Conservation (phyloP, 768 basidiomycete species). For the Lactarius pseudohatsudake region DNA sequence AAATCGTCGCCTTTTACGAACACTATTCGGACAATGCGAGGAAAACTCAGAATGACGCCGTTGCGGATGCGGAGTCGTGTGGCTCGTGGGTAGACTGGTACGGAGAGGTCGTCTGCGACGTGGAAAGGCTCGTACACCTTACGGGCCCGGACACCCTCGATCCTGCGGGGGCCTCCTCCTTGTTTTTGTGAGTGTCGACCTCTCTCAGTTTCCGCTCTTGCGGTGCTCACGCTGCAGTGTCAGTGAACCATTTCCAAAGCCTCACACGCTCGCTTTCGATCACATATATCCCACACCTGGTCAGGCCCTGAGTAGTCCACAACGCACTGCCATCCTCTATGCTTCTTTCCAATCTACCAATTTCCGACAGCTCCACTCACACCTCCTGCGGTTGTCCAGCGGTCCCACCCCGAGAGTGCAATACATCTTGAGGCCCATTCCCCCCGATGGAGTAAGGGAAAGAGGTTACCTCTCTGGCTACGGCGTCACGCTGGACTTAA, state of each 20-base stretch:
- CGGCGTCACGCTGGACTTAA: conserved; percentile 88
- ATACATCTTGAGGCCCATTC: conserved; percentile 75
- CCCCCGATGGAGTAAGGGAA: conserved; percentile 37
- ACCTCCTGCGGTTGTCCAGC: conserved; percentile 54
- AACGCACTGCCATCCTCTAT: conserved; percentile 75
- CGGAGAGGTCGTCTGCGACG: conserved; percentile 68
- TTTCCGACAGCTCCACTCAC: conserved; percentile 68
- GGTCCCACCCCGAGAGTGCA: conserved; percentile 51
- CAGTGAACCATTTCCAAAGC: conserved; percentile 40
- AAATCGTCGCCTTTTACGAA: conserved; percentile 80
- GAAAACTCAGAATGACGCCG: conserved; percentile 31
- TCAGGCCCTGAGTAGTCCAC: conserved; percentile 46
- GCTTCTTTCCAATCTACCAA: conserved; percentile 61
- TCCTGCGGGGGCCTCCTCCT: conserved; percentile 32
- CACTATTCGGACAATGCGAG: conserved; percentile 50
- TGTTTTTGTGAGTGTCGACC: conserved; percentile 33
- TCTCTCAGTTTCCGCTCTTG: not conserved
- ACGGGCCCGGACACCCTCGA: conserved; percentile 53
- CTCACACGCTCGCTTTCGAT: conserved; percentile 70
- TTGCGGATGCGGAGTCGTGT: conserved; percentile 41
- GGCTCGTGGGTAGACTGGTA: conserved; percentile 87
- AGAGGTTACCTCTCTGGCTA: conserved; percentile 74
- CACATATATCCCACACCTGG: conserved; percentile 61
- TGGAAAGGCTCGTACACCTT: conserved; percentile 55
- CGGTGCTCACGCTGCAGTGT: not conserved